Evolutionary conservation across 2,329 filamentous ascomycete genomes (phyloP).

Genomic region (Ascochyta lentis): DNA sequence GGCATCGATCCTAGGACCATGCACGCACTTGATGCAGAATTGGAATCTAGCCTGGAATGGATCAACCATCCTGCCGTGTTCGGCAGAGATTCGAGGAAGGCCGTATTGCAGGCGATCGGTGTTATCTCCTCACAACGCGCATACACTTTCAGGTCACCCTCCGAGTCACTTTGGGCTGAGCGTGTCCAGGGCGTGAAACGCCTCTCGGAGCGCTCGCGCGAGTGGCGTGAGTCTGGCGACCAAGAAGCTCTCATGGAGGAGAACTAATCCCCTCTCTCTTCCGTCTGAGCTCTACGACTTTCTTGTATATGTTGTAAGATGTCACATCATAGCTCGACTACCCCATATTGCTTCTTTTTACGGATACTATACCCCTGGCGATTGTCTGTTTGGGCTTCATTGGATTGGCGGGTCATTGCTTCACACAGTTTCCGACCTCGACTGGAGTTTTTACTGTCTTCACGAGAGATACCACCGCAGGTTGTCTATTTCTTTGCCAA

Average conservation of each 20-base stretch:
- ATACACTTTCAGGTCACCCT: slow-evolving; percentile 89
- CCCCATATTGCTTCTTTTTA: slow-evolving; percentile 18
- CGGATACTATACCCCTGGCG: slow-evolving; percentile 22
- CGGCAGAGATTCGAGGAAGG: slow-evolving; percentile 90
- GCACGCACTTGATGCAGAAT: slow-evolving; percentile 84
- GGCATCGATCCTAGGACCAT: slow-evolving; percentile 88
- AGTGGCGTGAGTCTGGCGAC: slow-evolving; percentile 88
- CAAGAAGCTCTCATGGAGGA: slow-evolving; percentile 69
- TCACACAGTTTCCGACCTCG: slow-evolving; percentile 15
- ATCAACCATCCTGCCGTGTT: slow-evolving; percentile 97
- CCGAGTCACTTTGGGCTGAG: slow-evolving; percentile 87
- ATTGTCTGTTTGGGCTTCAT: slow-evolving; percentile 16
- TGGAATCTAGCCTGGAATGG: slow-evolving; percentile 93
- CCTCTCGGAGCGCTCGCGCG: slow-evolving; percentile 81
- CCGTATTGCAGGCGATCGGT: slow-evolving; percentile 93
- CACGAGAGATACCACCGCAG: slow-evolving; percentile 30
- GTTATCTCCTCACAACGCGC: slow-evolving; percentile 94
- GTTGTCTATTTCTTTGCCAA: slow-evolving; percentile 16
- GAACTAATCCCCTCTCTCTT: slow-evolving; percentile 31
- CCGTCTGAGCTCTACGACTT: slow-evolving; percentile 17
- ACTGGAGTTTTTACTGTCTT: slow-evolving; percentile 12
- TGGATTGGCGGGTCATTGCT: slow-evolving; percentile 15
- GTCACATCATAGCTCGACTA: slow-evolving; percentile 21
- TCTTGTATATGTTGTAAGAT: slow-evolving; percentile 25
- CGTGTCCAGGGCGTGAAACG: slow-evolving; percentile 81